phyloP scores from a whole-genome alignment of 2,329 filamentous ascomycete species.

The Apiospora hydei region DNA sequence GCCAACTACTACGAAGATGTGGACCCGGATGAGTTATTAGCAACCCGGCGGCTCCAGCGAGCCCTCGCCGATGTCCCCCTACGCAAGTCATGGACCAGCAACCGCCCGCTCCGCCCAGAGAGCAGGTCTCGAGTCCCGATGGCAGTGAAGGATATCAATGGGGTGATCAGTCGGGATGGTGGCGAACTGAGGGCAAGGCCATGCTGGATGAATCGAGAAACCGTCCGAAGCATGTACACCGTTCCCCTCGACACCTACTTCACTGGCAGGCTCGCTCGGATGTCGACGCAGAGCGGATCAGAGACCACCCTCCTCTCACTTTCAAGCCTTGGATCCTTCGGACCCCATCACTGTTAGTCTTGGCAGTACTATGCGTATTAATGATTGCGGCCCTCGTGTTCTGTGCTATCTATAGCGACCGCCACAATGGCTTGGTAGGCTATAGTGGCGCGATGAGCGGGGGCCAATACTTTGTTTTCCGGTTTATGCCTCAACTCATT shows the following conservation, averaged over 20 bases:
- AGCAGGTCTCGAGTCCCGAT: neutral
- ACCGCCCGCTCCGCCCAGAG: conserved; percentile 21
- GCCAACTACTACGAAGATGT: conserved; percentile 13
- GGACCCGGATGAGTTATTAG: conserved; percentile 25
- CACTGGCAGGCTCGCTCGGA: conserved; percentile 39
- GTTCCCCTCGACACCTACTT: conserved; percentile 39
- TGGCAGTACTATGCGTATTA: conserved; percentile 68
- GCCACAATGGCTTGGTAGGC: conserved; percentile 68
- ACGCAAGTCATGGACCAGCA: neutral
- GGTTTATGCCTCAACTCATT: conserved; percentile 82
- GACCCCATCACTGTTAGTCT: conserved; percentile 65
- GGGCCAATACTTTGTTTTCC: conserved; percentile 82
- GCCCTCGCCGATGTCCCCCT: neutral
- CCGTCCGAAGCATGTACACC: conserved; percentile 21
- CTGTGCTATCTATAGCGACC: conserved; percentile 71
- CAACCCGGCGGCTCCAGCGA: conserved; percentile 24
- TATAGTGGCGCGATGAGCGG: conserved; percentile 74
- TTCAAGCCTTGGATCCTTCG: conserved; percentile 78
- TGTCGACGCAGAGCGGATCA: conserved; percentile 45
- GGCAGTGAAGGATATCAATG: neutral
- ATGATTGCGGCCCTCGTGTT: conserved; percentile 79
- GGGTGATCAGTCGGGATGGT: neutral
- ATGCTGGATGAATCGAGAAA: conserved; percentile 25
- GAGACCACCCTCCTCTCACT: conserved; percentile 60
- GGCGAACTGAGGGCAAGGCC: neutral